Base-by-base conservation (phyloP, 176 grass and related monocot species). In the Coix lacrymajobi region DNA sequence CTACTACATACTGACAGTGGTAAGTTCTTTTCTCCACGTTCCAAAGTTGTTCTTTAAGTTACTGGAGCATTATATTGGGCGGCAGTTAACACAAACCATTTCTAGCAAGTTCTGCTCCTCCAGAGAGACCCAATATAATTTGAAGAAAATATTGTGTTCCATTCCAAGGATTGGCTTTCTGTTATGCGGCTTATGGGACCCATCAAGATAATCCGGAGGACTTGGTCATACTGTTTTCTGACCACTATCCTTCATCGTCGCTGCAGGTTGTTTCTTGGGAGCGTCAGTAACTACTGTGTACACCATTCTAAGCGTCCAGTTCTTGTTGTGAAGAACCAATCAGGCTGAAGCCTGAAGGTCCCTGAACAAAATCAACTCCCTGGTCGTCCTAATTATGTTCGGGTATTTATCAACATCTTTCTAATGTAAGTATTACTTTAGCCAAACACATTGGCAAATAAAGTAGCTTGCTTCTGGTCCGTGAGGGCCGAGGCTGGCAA, bases 251-350 rank as follows among this genome's bases (percentile, higher is more conserved):
- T 79, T 11, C 19, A 66, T 45, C 34, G 8, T 49, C 39, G 1
- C 31, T 69, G 77, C 76, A 85, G 81, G 87, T 29, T 80, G 51
- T 89, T 85, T 60, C 44, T 89, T 33, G 76, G 87, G 10, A 85
- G 81, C 54, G 87, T 89, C 16, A 89, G 87, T 64, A 89, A 89
- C 64, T 89, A 89, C n/a, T 89, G 81, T 22, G 46, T 85, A 70
- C 81, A 85, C 52, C 51, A 81, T 69, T 52, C 62, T 40, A 89
- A 89, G 29, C 75, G 87, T 43, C 87, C 87, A 38, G 82, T 89
- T 45, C 82, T 89, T 16, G 81, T 89, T 62, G 87, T 81, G 39
- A 89, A 89, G 77, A 85, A 85, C 22, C 58, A 84, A n/a, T n/a
- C n/a, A n/a, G n/a, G n/a, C n/a, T n/a, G n/a, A n/a, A 30, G 62